These are phyloP conservation scores for Omphalotus guepiniiformis DNA, from an alignment of 768 basidiomycete species.

Conservation along the genomic window DNA sequence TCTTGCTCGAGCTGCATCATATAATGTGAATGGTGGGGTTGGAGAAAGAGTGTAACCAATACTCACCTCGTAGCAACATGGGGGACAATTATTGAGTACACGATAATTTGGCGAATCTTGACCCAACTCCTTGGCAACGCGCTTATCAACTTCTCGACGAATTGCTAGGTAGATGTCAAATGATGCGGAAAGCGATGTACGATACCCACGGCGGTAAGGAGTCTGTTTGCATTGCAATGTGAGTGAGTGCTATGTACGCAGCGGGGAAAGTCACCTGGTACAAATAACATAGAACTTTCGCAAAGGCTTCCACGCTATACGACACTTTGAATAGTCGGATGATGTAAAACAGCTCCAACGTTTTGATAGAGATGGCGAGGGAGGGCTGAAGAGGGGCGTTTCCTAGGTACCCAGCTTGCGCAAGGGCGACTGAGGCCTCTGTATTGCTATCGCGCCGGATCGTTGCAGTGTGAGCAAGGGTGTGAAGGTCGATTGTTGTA, in stretches of 20 bases:
- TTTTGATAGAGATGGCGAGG: constrained; percentile 19
- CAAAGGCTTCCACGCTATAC: constrained; percentile 2
- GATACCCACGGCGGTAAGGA: constrained; percentile 15
- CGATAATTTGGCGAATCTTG: constrained; percentile 18
- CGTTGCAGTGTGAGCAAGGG: background rate
- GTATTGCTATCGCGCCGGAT: constrained; percentile 8
- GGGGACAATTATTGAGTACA: constrained; percentile 15
- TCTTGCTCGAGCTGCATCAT: background rate
- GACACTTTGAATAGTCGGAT: constrained; percentile 13
- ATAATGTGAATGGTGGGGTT: no score
- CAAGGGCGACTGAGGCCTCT: constrained; percentile 5
- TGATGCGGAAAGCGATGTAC: constrained; percentile 18
- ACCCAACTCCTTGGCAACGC: constrained; percentile 7
- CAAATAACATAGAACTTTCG: constrained; percentile 7
- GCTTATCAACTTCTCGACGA: constrained; percentile 4
- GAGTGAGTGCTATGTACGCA: constrained; percentile 14
- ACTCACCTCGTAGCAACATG: constrained; percentile 13
- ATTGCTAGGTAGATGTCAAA: constrained; percentile 27
- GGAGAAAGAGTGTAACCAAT: background rate
- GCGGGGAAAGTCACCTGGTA: constrained; percentile 13
- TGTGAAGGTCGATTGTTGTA: constrained; percentile 14
- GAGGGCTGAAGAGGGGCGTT: constrained; percentile 13
- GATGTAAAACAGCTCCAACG: constrained; percentile 18
- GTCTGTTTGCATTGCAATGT: constrained; percentile 25
- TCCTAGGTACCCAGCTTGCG: no score